Conservation (phyloP, 2,329 filamentous ascomycete genomes). For the Hirsutella thompsonii region DNA sequence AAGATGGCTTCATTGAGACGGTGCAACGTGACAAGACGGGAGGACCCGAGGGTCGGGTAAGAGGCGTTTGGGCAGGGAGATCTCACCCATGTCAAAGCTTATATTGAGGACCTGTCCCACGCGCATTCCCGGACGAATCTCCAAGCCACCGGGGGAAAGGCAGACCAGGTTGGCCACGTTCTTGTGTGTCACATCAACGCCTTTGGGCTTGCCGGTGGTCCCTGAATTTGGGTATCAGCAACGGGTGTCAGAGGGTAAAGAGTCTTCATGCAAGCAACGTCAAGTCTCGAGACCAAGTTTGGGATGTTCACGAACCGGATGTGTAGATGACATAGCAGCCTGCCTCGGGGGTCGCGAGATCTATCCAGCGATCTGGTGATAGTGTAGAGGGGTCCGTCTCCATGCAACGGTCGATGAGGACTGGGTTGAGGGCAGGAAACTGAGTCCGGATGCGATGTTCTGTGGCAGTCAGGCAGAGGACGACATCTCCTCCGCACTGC, state of each 20-base stretch:
- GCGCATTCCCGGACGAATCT: constrained; percentile 32
- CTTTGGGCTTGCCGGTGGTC: constrained; percentile 45
- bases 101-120: constrained; percentile 45
- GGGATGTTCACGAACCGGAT: constrained; percentile 24
- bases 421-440: constrained; percentile 9
- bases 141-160: constrained; percentile 35
- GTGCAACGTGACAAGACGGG: background rate
- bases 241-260: background rate
- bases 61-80: background rate
- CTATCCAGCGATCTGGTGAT: constrained; percentile 10
- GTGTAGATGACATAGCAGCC: constrained; percentile 41
- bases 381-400: background rate
- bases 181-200: constrained; percentile 42
- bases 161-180: constrained; percentile 42
- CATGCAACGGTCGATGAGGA: constrained; percentile 16
- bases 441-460: constrained; percentile 18
- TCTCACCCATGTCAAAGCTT: constrained; percentile 48
- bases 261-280: background rate
- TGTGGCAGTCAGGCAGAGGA: constrained; percentile 33
- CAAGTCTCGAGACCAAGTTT: background rate
- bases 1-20: background rate
- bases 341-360: constrained; percentile 20
- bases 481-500: constrained; percentile 28
- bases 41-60: constrained; percentile 2
- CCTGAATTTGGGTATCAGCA: constrained; percentile 11